phyloP scores from a whole-genome alignment of 2,329 filamentous ascomycete species.

The Incumbomyces delicatus region DNA sequence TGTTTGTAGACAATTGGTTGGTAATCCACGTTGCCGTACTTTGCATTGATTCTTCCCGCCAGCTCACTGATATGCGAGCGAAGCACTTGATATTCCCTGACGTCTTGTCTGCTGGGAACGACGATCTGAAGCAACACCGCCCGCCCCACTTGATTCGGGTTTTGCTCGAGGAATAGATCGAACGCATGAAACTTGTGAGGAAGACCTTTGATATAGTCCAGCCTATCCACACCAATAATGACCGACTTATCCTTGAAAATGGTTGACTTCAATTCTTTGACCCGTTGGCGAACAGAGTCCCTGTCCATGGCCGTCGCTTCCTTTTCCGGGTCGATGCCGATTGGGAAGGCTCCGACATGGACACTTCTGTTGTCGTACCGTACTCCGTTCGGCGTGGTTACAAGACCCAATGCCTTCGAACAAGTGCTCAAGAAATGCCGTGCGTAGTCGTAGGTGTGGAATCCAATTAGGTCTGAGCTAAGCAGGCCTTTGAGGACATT shows the following conservation, averaged over 20 bases:
- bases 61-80: conserved; percentile 93
- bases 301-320: conserved; percentile 83
- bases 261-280: conserved; percentile 73
- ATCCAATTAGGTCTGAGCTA: conserved; percentile 89
- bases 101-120: conserved; percentile 86
- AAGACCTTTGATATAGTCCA: conserved; percentile 98
- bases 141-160: conserved; percentile 96
- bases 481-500: conserved; percentile 78
- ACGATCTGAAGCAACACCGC: conserved; percentile 94
- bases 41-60: conserved; percentile 92
- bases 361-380: conserved; percentile 78
- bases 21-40: conserved; percentile 91
- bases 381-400: conserved; percentile 83
- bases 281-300: conserved; percentile 76
- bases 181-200: conserved; percentile 94
- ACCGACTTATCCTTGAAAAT: conserved; percentile 84
- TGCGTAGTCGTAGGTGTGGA: conserved; percentile 99
- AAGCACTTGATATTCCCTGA: conserved; percentile 96
- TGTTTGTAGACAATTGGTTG: conserved; percentile 99
- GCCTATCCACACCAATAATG: conserved; percentile 89
- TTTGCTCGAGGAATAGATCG: conserved; percentile 91
- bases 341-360: conserved; percentile 89
- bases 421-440: conserved; percentile 94
- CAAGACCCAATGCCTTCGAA: conserved; percentile 67
- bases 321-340: conserved; percentile 95